A percentile compares a stretch with the other conserved stretches of the same genome.
Conservation (phyloP, 345 rosid species). For the Eucalyptus microcorys region DNA sequence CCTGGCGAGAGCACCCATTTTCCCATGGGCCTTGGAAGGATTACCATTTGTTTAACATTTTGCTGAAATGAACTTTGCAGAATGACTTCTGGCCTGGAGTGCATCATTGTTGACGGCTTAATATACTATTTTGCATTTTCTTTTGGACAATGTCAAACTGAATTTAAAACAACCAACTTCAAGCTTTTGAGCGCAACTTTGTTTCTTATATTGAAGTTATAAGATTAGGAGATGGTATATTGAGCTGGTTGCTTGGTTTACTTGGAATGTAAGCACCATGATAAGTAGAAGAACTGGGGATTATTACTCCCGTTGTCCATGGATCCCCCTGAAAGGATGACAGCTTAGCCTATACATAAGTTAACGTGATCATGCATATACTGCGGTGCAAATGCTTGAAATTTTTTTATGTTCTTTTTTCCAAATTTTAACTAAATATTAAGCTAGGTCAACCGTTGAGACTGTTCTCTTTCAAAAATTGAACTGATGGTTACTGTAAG, state of each 20-base stretch:
- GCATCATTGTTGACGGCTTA: background rate
- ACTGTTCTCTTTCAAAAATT: background rate
- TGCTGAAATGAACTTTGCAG: background rate
- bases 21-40: background rate
- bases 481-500: background rate
- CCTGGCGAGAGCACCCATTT: background rate
- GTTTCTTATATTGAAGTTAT: background rate
- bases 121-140: background rate
- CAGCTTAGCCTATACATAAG: background rate
- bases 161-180: background rate
- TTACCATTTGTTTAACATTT: background rate
- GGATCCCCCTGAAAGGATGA: background rate
- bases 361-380: background rate
- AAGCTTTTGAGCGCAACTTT: background rate
- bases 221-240: background rate
- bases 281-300: background rate
- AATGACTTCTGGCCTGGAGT: background rate
- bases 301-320: background rate
- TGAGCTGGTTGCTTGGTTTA: background rate
- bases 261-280: background rate
- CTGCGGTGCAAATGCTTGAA: background rate
- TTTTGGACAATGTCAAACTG: background rate
- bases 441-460: background rate
- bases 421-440: background rate
- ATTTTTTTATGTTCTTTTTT: background rate